Evolutionary conservation across 352 stramenopile genomes (phyloP).

Genomic region (Pythium brachiatum): DNA sequence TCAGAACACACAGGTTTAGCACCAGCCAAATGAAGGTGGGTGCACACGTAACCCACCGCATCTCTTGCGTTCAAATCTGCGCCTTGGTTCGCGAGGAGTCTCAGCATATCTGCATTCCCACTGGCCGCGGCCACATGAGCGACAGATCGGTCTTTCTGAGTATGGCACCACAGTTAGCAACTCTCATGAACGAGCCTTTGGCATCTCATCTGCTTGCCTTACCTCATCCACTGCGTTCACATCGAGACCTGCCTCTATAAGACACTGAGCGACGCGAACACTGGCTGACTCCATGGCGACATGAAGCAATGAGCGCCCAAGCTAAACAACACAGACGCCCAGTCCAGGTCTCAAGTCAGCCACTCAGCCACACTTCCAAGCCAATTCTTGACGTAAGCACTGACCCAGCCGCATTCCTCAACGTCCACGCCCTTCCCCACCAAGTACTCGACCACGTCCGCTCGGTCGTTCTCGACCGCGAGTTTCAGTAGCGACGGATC

Average conservation of each 20-base stretch:
- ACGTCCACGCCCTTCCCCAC: background rate
- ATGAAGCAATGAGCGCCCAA: background rate
- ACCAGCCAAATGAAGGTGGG: background rate
- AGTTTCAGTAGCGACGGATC: background rate
- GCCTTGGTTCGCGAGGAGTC: background rate
- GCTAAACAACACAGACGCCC: no score
- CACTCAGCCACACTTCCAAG: no score
- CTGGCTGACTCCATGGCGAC: background rate
- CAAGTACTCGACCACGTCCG: background rate
- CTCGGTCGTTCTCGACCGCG: background rate
- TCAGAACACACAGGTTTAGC: background rate
- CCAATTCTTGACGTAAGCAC: background rate
- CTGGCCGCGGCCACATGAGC: background rate
- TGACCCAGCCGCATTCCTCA: background rate
- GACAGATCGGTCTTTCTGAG: background rate
- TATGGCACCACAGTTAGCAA: background rate
- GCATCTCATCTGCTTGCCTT: background rate
- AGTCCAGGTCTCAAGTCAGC: no score
- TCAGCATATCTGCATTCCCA: background rate
- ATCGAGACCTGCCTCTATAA: background rate
- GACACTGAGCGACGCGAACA: background rate
- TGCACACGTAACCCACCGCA: background rate
- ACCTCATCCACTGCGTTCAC: background rate
- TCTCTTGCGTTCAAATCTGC: background rate
- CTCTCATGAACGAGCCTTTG: no score